Evolutionary conservation across 345 rosid genomes (phyloP).

Genomic region (Camelina neglecta): DNA sequence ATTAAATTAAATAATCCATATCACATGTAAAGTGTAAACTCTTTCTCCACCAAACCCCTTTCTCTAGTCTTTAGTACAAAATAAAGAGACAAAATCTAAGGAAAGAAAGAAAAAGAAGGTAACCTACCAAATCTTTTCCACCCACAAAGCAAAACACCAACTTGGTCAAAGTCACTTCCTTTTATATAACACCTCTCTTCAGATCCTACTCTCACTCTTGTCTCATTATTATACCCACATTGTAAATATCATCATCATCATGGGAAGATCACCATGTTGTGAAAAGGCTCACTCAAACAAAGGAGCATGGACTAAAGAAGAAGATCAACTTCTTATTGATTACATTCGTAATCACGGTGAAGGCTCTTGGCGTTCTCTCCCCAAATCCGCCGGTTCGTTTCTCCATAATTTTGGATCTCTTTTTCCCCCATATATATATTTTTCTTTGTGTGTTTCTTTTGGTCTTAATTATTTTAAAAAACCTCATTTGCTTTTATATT

Average conservation of each 20-base stretch:
- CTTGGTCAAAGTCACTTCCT: slow-evolving; percentile 34
- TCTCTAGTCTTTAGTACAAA: background rate
- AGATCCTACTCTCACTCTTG: background rate
- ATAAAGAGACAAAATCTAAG: slow-evolving; percentile 22
- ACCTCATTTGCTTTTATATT: no score
- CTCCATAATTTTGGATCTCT: no score
- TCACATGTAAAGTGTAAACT: background rate
- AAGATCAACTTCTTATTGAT: slow-evolving; percentile 75
- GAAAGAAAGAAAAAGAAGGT: slow-evolving; percentile 42
- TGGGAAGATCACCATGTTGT: slow-evolving; percentile 91
- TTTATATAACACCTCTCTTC: slow-evolving; percentile 19
- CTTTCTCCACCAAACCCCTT: background rate
- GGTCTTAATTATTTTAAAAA: no score
- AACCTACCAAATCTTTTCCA: slow-evolving; percentile 56
- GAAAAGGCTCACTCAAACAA: slow-evolving; percentile 87
- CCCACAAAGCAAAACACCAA: slow-evolving; percentile 33
- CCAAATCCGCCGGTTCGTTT: slow-evolving; percentile 67
- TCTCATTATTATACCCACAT: slow-evolving; percentile 8
- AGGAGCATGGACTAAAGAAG: slow-evolving; percentile 94
- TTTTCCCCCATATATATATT: no score
- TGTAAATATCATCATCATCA: slow-evolving; percentile 28
- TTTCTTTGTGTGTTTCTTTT: no score
- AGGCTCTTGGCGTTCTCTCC: slow-evolving; percentile 98
- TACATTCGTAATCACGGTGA: slow-evolving; percentile 80
- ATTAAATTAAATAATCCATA: background rate